Conservation (phyloP, 352 stramenopile genomes). For the Pythium utonaiense region DNA sequence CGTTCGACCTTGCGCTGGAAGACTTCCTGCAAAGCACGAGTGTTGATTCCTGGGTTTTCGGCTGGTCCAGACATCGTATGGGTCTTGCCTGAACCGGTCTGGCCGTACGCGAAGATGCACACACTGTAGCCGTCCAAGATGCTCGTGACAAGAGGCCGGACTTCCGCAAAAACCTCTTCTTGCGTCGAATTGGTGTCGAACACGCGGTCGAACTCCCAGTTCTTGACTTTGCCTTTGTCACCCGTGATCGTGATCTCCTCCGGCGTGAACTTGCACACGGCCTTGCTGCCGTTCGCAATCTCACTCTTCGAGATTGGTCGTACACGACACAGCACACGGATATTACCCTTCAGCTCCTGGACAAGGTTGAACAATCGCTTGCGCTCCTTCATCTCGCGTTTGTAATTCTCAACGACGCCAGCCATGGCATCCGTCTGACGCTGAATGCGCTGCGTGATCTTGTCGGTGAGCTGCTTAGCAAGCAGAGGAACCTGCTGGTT, state of each 20-base stretch:
- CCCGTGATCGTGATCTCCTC: constrained; percentile 77
- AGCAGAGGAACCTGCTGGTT: constrained; percentile 58
- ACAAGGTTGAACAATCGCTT: constrained; percentile 95
- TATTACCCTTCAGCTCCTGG: constrained; percentile 96
- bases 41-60: constrained; percentile 82
- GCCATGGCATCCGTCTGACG: constrained; percentile 78
- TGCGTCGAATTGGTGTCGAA: constrained; percentile 78
- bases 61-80: constrained; percentile 76
- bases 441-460: constrained; percentile 65
- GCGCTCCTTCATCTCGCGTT: constrained; percentile 84
- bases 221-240: constrained; percentile 86
- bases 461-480: constrained; percentile 67
- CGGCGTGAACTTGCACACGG: constrained; percentile 74
- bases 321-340: constrained; percentile 96
- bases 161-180: constrained; percentile 74
- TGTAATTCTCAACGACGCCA: constrained; percentile 87
- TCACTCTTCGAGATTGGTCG: constrained; percentile 89
- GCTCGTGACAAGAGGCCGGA: constrained; percentile 77
- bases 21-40: constrained; percentile 75
- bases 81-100: constrained; percentile 86
- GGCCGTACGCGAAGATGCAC: constrained; percentile 90
- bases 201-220: constrained; percentile 83
- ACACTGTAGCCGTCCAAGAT: constrained; percentile 87
- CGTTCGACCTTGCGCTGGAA: constrained; percentile 72
- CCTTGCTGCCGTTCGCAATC: constrained; percentile 64